These are phyloP conservation scores for Lineolata rhizophorae DNA, from an alignment of 495 filamentous ascomycete species.

Conservation along the genomic window DNA sequence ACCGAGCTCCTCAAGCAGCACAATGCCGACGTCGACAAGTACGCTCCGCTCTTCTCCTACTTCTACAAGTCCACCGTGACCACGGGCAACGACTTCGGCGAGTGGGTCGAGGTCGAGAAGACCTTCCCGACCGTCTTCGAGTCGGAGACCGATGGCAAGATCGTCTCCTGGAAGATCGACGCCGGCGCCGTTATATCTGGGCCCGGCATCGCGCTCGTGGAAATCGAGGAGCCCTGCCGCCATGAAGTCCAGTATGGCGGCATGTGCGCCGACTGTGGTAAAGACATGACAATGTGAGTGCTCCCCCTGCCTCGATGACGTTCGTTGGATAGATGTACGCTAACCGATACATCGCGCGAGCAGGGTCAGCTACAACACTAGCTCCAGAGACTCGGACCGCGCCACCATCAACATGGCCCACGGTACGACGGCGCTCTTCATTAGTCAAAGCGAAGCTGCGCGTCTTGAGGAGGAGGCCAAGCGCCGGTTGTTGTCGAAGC, in stretches of 20 bases:
- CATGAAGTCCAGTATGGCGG: conserved; percentile 82
- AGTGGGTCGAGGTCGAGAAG: conserved; percentile 42
- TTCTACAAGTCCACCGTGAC: conserved; percentile 53
- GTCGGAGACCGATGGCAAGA: conserved; percentile 54
- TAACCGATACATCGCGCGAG: conserved; percentile 1
- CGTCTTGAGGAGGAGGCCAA: conserved; percentile 72
- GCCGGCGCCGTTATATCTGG: conserved; percentile 35
- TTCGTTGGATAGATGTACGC: too few species aligned
- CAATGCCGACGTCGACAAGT: conserved; percentile 49
- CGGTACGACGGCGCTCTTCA: conserved; percentile 57
- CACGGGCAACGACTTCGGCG: conserved; percentile 49
- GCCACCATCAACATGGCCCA: conserved; percentile 87
- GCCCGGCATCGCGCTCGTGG: conserved; percentile 31
- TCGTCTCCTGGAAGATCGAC: conserved; percentile 52
- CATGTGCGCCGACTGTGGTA: conserved; percentile 77
- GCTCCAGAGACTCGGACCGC: conserved; percentile 41
- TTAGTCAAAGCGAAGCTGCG: conserved; percentile 43
- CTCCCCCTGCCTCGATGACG: background rate
- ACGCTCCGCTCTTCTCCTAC: conserved; percentile 65
- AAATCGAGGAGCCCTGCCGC: conserved; percentile 76
- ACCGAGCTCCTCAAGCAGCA: conserved; percentile 58
- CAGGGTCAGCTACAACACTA: conserved; percentile 36
- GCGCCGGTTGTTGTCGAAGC: conserved; percentile 48
- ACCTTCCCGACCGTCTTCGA: conserved; percentile 58
- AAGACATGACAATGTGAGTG: conserved; percentile 78